Evolutionary conservation across 345 rosid species (phyloP).

Genomic region (Linum tenue): DNA sequence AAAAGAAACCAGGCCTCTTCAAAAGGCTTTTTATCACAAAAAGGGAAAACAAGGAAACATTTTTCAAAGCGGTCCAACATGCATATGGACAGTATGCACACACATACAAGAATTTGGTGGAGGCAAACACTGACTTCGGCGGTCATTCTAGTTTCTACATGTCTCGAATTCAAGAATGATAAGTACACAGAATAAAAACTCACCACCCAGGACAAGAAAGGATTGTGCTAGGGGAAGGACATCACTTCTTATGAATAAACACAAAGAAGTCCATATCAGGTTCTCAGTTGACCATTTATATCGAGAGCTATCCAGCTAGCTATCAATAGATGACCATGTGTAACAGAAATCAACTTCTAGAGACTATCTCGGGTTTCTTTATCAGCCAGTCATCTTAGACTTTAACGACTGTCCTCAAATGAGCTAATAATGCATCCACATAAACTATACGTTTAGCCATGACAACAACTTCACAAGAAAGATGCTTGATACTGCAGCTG

Average conservation of each 20-base stretch:
- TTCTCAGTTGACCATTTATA: conserved; percentile 17
- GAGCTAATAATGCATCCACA: conserved; percentile 8
- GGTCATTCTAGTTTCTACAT: not conserved
- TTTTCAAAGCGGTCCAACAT: conserved; percentile 1
- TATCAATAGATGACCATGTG: conserved; percentile 17
- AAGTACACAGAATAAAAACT: conserved; percentile 1
- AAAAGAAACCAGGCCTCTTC: not conserved
- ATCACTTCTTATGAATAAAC: conserved; percentile 9
- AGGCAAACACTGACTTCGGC: not conserved
- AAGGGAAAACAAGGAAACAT: not conserved
- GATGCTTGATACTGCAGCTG: conserved; percentile 8
- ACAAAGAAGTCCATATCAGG: conserved; percentile 8
- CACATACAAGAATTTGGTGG: not conserved
- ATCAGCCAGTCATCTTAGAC: conserved; percentile 5
- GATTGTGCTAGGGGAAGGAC: conserved; percentile 6
- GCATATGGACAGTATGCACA: not conserved
- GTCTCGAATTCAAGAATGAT: conserved; percentile 5
- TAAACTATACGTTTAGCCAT: conserved; percentile 6
- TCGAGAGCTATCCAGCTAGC: conserved; percentile 18
- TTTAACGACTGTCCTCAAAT: conserved; percentile 9
- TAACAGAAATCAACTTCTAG: conserved; percentile 10
- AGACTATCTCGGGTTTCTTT: conserved; percentile 12
- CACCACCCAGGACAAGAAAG: conserved; percentile 1
- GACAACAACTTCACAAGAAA: conserved; percentile 2
- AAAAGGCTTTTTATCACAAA: not conserved